Conservation (phyloP, 176 grass and related monocot species). For the Juncus inflexus region DNA sequence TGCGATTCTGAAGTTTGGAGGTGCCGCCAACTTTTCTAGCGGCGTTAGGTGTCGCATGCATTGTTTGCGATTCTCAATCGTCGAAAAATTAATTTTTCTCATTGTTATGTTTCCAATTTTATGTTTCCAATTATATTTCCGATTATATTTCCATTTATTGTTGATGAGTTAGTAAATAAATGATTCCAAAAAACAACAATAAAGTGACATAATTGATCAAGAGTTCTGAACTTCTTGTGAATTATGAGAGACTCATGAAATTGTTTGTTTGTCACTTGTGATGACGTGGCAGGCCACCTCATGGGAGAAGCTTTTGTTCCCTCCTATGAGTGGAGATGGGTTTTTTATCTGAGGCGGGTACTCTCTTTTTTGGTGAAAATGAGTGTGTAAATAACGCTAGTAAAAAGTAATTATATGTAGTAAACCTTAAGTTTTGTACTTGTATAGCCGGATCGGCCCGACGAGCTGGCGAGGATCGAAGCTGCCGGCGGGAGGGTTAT, state of each 20-base stretch:
- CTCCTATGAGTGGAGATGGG: no score
- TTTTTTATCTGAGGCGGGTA: background rate
- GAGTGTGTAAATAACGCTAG: background rate
- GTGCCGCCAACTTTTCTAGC: no score
- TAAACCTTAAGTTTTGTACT: background rate
- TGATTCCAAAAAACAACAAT: background rate
- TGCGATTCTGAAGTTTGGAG: conserved; percentile 1
- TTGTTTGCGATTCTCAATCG: conserved; percentile 27
- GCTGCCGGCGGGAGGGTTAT: conserved; percentile 61
- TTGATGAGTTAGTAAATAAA: no score
- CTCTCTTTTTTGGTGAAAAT: background rate
- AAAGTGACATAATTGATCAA: background rate
- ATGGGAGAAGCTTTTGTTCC: no score
- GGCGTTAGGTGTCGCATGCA: background rate
- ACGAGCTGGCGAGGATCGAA: conserved; percentile 68
- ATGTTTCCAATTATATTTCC: background rate
- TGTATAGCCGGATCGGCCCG: conserved; percentile 62
- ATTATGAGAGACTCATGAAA: background rate
- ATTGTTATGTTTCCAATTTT: background rate
- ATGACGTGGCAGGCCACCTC: no score
- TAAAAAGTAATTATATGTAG: background rate
- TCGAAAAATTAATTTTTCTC: conserved; percentile 8
- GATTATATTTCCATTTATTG: no score
- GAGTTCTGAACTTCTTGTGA: background rate
- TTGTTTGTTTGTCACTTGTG: conserved; percentile 3